Conservation (phyloP, 2,329 filamentous ascomycete genomes). For the Epichloe aotearoae region DNA sequence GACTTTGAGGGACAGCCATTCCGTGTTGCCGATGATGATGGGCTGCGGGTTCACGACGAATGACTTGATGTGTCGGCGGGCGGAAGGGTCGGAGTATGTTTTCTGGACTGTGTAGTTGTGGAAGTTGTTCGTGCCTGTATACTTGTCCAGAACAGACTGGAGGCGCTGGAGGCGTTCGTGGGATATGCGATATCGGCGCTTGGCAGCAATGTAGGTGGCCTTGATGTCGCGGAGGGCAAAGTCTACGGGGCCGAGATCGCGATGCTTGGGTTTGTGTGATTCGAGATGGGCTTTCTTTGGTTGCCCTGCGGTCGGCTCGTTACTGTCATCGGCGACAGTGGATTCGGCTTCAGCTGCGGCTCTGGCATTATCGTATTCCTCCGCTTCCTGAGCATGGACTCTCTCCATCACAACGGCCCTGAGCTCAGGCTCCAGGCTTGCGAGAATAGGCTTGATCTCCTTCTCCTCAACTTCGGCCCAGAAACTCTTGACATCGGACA, state of each 20-base stretch:
- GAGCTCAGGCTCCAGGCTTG: conserved; percentile 48
- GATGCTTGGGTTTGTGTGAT: conserved; percentile 25
- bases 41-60: conserved; percentile 67
- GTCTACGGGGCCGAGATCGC: conserved; percentile 40
- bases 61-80: conserved; percentile 83
- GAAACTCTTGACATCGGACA: conserved; percentile 67
- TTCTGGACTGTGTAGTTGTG: conserved; percentile 98
- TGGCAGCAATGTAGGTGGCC: conserved; percentile 66
- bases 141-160: conserved; percentile 60
- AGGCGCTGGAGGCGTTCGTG: conserved; percentile 58
- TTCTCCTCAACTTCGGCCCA: conserved; percentile 76
- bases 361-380: conserved; percentile 10
- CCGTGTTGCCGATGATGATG: conserved; percentile 76
- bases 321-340: not conserved
- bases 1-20: conserved; percentile 92
- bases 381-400: conserved; percentile 33
- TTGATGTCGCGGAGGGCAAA: conserved; percentile 62
- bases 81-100: conserved; percentile 62
- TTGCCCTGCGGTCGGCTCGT: conserved; percentile 7
- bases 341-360: not conserved
- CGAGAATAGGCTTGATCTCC: conserved; percentile 59
- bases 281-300: conserved; percentile 13
- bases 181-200: conserved; percentile 73
- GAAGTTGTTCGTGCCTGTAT: conserved; percentile 78
- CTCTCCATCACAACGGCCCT: conserved; percentile 48